Evolutionary conservation across 768 basidiomycete species (phyloP).

Genomic region (Boletus reticuloceps): DNA sequence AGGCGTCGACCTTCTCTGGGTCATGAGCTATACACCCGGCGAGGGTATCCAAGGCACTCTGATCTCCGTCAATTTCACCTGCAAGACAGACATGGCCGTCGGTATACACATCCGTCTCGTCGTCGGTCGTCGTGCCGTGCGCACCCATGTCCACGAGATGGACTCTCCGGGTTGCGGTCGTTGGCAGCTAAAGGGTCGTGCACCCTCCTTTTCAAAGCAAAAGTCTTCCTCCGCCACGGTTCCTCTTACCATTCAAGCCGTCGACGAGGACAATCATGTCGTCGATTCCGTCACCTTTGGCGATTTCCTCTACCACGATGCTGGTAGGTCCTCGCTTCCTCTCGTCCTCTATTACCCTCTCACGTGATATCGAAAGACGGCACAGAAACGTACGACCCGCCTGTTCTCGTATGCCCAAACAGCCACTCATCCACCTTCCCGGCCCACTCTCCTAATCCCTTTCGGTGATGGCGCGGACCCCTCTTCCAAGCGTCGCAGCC

Average conservation of each 20-base stretch:
- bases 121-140: slow-evolving; percentile 64
- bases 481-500: slow-evolving; percentile 38
- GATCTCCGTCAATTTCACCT: slow-evolving; percentile 56
- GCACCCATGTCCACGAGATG: slow-evolving; percentile 61
- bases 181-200: slow-evolving; percentile 66
- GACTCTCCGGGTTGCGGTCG: slow-evolving; percentile 45
- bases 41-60: slow-evolving; percentile 63
- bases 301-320: slow-evolving; percentile 61
- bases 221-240: slow-evolving; percentile 40
- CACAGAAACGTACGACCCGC: slow-evolving; percentile 2
- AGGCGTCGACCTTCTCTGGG: slow-evolving; percentile 53
- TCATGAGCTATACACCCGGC: slow-evolving; percentile 61
- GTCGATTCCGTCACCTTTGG: slow-evolving; percentile 71
- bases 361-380: not conserved
- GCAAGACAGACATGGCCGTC: slow-evolving; percentile 19
- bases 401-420: not conserved
- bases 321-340: slow-evolving; percentile 31
- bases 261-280: slow-evolving; percentile 50
- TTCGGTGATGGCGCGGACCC: slow-evolving; percentile 20
- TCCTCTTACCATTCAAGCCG: slow-evolving; percentile 59
- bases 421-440: slow-evolving; percentile 11
- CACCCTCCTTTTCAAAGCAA: slow-evolving; percentile 51
- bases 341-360: not conserved
- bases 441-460: slow-evolving; percentile 28
- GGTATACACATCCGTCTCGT: slow-evolving; percentile 68